Evolutionary conservation across 192 early-diverging fungal genomes (phyloP).

Genomic region (Oehlia diaphana): DNA sequence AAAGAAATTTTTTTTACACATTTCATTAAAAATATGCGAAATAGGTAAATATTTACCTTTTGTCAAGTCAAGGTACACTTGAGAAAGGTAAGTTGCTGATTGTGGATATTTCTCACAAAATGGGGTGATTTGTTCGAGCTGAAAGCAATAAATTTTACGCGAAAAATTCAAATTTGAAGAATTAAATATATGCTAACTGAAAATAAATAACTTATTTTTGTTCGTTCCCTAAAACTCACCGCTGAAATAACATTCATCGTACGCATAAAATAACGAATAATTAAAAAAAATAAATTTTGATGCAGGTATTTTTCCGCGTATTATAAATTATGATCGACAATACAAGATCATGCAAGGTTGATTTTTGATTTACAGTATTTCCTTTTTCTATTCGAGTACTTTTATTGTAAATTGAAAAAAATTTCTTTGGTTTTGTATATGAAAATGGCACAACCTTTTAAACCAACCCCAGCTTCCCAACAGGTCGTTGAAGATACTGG

Average conservation of each 20-base stretch:
- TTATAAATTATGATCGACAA: too few species aligned
- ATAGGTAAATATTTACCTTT: neutral
- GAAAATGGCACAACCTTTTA: conserved; percentile 23
- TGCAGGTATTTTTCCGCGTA: too few species aligned
- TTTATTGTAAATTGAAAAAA: neutral
- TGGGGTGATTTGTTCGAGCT: neutral
- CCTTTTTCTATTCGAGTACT: neutral
- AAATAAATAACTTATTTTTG: neutral
- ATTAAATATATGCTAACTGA: neutral
- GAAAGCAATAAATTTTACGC: neutral
- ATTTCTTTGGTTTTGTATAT: neutral
- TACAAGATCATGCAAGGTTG: too few species aligned
- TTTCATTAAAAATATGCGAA: neutral
- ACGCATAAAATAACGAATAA: too few species aligned
- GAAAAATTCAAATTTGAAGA: neutral
- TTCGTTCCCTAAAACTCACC: neutral
- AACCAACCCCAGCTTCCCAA: conserved; percentile 42
- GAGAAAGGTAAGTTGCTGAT: neutral
- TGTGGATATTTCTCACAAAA: conserved; percentile 19
- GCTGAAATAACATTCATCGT: neutral
- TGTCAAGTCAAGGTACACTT: conserved; percentile 12
- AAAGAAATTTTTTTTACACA: neutral
- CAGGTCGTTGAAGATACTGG: conserved; percentile 55
- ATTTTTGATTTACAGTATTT: neutral
- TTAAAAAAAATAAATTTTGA: too few species aligned